Evolutionary conservation across 352 stramenopile genomes (phyloP).

Genomic region (Globisporangium perplexum): DNA sequence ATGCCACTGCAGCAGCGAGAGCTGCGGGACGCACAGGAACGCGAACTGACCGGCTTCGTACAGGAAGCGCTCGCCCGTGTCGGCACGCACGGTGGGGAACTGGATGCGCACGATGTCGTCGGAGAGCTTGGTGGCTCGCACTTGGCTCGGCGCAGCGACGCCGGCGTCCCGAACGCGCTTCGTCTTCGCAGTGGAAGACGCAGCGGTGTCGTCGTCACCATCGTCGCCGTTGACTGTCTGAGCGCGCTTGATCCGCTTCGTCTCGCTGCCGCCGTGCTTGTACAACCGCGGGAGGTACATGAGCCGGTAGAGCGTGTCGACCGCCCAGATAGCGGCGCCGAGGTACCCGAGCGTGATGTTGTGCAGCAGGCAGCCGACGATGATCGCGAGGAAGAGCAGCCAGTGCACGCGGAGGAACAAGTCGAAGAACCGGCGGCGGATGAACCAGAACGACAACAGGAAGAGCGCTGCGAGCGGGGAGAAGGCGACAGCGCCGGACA

Average conservation of each 20-base stretch:
- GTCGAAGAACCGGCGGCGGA: slow-evolving; percentile 46
- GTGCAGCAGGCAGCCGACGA: slow-evolving; percentile 36
- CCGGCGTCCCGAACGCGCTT: slow-evolving; percentile 7
- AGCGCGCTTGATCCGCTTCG: not conserved
- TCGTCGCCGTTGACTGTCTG: not conserved
- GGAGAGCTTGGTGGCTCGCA: slow-evolving; percentile 21
- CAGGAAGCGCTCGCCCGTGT: slow-evolving; percentile 29
- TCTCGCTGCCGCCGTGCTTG: slow-evolving; percentile 7
- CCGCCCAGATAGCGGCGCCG: slow-evolving; percentile 25
- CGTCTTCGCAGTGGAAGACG: not conserved
- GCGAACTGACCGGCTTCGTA: slow-evolving; percentile 65
- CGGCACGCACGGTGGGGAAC: slow-evolving; percentile 30
- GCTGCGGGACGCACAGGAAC: slow-evolving; percentile 72
- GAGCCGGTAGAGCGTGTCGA: slow-evolving; percentile 39
- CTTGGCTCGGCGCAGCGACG: slow-evolving; percentile 22
- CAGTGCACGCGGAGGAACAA: slow-evolving; percentile 46
- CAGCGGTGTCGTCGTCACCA: too few species aligned
- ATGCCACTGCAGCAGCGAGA: slow-evolving; percentile 80
- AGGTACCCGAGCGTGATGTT: slow-evolving; percentile 24
- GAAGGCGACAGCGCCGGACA: slow-evolving; percentile 6
- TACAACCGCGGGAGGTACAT: slow-evolving; percentile 22
- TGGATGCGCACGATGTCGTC: slow-evolving; percentile 40
- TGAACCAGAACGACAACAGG: slow-evolving; percentile 24
- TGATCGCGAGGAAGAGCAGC: slow-evolving; percentile 39
- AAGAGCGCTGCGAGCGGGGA: slow-evolving; percentile 7